These are phyloP conservation scores for Curvularia eragrostidis DNA, from an alignment of 2,329 filamentous ascomycete genomes.

Conservation along the genomic window DNA sequence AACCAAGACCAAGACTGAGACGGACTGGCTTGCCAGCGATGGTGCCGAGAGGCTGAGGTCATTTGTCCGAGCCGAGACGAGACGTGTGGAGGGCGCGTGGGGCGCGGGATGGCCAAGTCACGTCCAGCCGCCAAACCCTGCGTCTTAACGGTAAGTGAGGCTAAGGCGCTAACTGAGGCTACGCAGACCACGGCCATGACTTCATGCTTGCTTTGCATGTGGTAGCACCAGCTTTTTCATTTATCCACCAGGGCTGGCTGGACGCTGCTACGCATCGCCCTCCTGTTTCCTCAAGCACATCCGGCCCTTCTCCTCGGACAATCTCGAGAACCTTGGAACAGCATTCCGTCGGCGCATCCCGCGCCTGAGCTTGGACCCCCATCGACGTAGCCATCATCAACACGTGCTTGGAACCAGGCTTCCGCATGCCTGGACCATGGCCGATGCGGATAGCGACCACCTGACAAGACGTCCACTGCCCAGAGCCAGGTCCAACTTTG, in stretches of 20 bases:
- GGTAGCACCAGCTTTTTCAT: not conserved
- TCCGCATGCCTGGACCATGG: constrained; percentile 32
- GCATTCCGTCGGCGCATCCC: constrained; percentile 10
- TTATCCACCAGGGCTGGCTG: constrained; percentile 14
- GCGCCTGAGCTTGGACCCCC: constrained; percentile 11
- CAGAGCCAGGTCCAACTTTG: constrained; percentile 53
- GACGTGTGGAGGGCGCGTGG: constrained; percentile 20
- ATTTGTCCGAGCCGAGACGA: constrained; percentile 24
- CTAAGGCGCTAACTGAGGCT: constrained; percentile 30
- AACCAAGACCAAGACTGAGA: constrained; percentile 11
- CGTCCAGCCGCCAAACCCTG: constrained; percentile 11
- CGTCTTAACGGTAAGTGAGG: constrained; percentile 17
- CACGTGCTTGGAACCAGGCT: constrained; percentile 25
- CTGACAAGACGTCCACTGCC: constrained; percentile 40
- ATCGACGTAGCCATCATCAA: constrained; percentile 20
- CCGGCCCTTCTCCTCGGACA: not conserved
- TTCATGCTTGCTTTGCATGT: not conserved
- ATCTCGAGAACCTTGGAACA: not conserved
- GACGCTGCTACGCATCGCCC: constrained; percentile 1
- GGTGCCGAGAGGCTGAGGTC: constrained; percentile 35
- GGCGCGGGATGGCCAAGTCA: constrained; percentile 31
- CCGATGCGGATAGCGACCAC: constrained; percentile 28
- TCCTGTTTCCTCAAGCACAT: constrained; percentile 3
- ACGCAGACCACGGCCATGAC: constrained; percentile 6
- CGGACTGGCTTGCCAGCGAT: constrained; percentile 20